A percentile compares a stretch with the other conserved stretches of the same genome.
Evolutionary conservation across 2,329 filamentous ascomycete species (phyloP).

Genomic region (Cercospora nicotianae): DNA sequence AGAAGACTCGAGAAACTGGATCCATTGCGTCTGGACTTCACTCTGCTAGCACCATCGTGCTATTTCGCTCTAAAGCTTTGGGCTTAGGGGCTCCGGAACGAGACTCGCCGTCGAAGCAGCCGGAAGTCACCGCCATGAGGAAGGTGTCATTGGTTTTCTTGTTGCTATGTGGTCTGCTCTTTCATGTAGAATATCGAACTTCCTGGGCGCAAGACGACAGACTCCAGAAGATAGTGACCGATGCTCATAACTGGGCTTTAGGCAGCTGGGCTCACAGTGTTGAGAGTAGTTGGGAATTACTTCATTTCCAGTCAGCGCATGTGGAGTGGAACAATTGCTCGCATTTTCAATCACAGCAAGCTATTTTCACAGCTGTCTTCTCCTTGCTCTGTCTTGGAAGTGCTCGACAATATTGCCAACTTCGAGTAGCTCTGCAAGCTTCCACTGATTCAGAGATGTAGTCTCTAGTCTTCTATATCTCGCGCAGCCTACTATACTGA

Average conservation of each 20-base stretch:
- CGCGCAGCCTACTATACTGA: background rate
- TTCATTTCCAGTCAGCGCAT: background rate
- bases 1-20: background rate
- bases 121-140: background rate
- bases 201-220: background rate
- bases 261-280: background rate
- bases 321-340: background rate
- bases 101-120: background rate
- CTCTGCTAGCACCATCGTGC: background rate
- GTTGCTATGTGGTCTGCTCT: background rate
- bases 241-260: background rate
- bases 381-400: background rate
- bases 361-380: background rate
- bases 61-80: background rate
- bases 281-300: background rate
- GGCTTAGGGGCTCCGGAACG: background rate
- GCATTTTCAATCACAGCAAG: accelerated
- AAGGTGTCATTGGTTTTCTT: background rate
- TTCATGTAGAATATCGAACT: background rate
- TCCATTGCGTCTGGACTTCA: background rate
- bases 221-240: background rate
- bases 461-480: background rate
- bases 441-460: background rate
- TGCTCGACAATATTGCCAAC: background rate
- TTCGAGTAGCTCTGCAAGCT: background rate